These are phyloP conservation scores for Diplodia intermedia DNA, from an alignment of 2,329 filamentous ascomycete species.

Conservation along the genomic window DNA sequence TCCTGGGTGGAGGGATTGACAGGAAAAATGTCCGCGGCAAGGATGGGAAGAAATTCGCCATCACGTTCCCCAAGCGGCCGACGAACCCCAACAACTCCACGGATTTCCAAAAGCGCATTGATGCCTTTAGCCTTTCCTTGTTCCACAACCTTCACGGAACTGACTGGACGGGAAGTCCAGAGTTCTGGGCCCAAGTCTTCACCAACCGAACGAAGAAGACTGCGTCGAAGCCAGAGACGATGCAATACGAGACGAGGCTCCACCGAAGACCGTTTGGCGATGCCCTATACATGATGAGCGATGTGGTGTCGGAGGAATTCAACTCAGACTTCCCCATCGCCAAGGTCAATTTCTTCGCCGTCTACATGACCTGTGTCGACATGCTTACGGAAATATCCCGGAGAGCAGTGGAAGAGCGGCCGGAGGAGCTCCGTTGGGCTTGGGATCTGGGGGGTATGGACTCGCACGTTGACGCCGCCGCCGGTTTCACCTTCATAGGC, in stretches of 20 bases:
- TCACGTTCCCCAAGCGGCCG: conserved; percentile 12
- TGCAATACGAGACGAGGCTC: conserved; percentile 3
- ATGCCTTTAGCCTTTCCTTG: conserved; percentile 14
- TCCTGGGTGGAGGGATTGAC: conserved; percentile 13
- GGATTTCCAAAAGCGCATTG: conserved; percentile 25
- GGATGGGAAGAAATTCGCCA: conserved; percentile 20
- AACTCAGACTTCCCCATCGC: conserved; percentile 1
- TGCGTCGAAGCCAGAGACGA: conserved; percentile 11
- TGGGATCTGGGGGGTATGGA: not conserved
- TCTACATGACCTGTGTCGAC: conserved; percentile 19
- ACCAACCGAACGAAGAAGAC: conserved; percentile 10
- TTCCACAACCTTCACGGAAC: conserved; percentile 12
- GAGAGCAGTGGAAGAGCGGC: not conserved
- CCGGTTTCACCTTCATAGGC: conserved; percentile 13
- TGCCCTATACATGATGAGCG: conserved; percentile 17
- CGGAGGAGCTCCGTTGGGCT: conserved; percentile 9
- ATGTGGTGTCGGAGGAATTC: conserved; percentile 12
- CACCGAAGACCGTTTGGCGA: conserved; percentile 10
- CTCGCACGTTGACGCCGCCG: conserved; percentile 10
- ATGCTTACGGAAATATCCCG: conserved; percentile 8
- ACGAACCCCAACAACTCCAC: conserved; percentile 6
- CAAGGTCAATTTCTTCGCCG: conserved; percentile 16
- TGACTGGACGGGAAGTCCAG: not conserved
- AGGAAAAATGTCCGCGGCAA: conserved; percentile 11
- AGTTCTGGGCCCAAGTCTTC: conserved; percentile 22